These are phyloP conservation scores for Inonotus hispidus DNA, from an alignment of 1,284 basidiomycete genomes.

Conservation along the genomic window DNA sequence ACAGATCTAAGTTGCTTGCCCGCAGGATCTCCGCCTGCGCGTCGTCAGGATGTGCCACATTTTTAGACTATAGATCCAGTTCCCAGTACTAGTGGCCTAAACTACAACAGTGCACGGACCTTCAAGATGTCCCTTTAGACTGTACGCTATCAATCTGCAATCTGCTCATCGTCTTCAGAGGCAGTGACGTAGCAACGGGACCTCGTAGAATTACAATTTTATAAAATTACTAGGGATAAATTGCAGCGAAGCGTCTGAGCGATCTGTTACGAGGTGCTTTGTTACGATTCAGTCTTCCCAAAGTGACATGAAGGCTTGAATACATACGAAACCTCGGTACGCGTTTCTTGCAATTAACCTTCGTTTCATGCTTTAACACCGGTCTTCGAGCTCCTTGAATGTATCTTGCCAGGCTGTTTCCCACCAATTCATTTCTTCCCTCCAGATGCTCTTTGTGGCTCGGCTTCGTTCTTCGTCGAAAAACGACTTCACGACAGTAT, in stretches of 20 bases:
- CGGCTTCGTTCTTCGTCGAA: background rate
- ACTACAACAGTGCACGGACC: too few relatives aligned
- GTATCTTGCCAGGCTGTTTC: constrained; percentile 5
- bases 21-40: too few relatives aligned
- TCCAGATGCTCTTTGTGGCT: constrained; percentile 3
- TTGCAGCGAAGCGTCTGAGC: background rate
- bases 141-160: too few relatives aligned
- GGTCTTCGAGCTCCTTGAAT: background rate
- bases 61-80: background rate
- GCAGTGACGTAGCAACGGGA: background rate
- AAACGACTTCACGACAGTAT: constrained; percentile 39
- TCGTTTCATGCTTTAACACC: too few relatives aligned
- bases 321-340: too few relatives aligned
- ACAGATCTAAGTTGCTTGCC: too few relatives aligned
- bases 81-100: too few relatives aligned
- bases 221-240: background rate
- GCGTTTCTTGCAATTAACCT: too few relatives aligned
- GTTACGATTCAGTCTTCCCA: too few relatives aligned
- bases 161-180: too few relatives aligned
- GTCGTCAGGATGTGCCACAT: background rate
- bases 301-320: background rate
- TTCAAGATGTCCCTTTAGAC: too few relatives aligned
- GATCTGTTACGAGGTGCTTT: too few relatives aligned
- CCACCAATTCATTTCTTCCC: constrained; percentile 14
- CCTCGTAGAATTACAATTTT: background rate